Conservation (phyloP, 1,284 basidiomycete species). For the Ustilago sp. region DNA sequence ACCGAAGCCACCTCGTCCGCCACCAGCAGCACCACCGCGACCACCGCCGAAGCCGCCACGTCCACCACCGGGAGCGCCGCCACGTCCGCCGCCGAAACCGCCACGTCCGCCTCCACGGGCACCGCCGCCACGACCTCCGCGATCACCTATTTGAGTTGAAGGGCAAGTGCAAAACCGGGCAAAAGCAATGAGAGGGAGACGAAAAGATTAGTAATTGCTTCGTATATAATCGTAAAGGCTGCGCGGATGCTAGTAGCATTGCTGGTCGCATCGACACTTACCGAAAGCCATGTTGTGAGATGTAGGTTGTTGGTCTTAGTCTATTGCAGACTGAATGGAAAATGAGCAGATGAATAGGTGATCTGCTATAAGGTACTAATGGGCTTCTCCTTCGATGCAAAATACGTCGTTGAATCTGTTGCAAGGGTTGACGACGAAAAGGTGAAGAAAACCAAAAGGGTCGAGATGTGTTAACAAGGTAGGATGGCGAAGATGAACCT, state of each 20-base stretch:
- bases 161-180: background rate
- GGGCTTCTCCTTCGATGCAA: slow-evolving; percentile 4
- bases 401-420: slow-evolving; percentile 11
- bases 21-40: slow-evolving; percentile 57
- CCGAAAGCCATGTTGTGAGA: slow-evolving; percentile 49
- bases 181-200: background rate
- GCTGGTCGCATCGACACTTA: slow-evolving; percentile 14
- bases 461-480: slow-evolving; percentile 13
- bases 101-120: slow-evolving; percentile 57
- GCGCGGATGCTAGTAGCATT: background rate
- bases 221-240: background rate
- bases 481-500: slow-evolving; percentile 13
- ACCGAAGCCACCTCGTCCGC: slow-evolving; percentile 34
- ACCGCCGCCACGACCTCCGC: slow-evolving; percentile 62
- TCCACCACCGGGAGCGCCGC: slow-evolving; percentile 55
- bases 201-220: slow-evolving; percentile 13
- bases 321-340: slow-evolving; percentile 28
- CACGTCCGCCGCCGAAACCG: slow-evolving; percentile 43
- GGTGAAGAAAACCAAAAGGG: slow-evolving; percentile 7
- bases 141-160: slow-evolving; percentile 46
- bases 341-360: slow-evolving; percentile 6
- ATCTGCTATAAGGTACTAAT: slow-evolving; percentile 17
- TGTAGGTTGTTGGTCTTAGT: slow-evolving; percentile 17
- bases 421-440: slow-evolving; percentile 15
- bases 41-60: slow-evolving; percentile 30